These are phyloP conservation scores for Fragaria vesca DNA, from an alignment of 306 rosid species.

Conservation along the genomic window DNA sequence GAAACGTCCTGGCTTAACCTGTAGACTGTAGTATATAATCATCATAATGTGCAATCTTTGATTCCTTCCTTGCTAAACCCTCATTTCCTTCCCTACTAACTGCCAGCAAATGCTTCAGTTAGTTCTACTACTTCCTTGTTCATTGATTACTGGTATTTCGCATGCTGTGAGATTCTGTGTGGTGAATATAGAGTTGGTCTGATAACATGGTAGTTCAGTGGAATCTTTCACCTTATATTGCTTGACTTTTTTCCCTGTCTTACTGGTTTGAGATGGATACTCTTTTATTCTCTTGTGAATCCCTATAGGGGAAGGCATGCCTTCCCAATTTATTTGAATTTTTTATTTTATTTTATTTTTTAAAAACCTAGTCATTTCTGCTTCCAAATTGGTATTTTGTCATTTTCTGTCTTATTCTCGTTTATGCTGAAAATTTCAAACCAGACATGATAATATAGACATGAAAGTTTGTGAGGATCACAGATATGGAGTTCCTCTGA, in stretches of 20 bases:
- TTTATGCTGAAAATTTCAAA: background rate
- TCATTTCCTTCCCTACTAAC: background rate
- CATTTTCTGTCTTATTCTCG: constrained; percentile 8
- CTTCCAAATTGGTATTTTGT: background rate
- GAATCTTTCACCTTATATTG: constrained; percentile 2
- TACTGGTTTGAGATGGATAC: background rate
- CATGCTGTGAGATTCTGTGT: background rate
- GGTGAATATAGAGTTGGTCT: constrained; percentile 7
- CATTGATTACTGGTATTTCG: constrained; percentile 1
- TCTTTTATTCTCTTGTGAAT: background rate
- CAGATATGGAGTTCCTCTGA: background rate
- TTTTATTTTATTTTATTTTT: no score
- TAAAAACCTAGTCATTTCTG: background rate
- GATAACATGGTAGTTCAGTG: background rate
- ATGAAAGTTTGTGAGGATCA: background rate
- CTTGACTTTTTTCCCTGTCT: background rate
- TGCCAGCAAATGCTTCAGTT: background rate
- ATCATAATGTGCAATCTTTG: background rate
- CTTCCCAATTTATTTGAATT: background rate
- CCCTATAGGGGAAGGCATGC: background rate
- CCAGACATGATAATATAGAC: background rate
- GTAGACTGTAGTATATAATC: background rate
- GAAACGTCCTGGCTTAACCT: background rate
- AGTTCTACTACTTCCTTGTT: background rate
- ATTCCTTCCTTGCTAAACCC: background rate